A percentile compares a stretch with the other conserved stretches of the same genome.
Evolutionary conservation across 2,329 filamentous ascomycete genomes (phyloP).

Genomic region (Talaromyces marneffei): DNA sequence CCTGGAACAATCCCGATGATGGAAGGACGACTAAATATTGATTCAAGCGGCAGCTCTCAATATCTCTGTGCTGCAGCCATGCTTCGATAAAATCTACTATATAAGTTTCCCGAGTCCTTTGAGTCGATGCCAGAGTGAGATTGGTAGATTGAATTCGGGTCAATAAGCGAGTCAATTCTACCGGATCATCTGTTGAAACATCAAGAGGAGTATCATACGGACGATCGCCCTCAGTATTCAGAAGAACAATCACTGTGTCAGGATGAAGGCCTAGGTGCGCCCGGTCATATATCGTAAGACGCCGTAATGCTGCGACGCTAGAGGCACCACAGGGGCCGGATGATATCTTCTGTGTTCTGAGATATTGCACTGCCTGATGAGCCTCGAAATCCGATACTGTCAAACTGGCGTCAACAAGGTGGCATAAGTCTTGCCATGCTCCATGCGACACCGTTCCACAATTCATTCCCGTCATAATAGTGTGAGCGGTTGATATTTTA

Average conservation of each 20-base stretch:
- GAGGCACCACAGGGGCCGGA: constrained; percentile 61
- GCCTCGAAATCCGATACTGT: constrained; percentile 58
- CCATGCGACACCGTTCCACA: constrained; percentile 63
- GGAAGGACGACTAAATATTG: constrained; percentile 44
- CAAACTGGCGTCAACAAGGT: constrained; percentile 56
- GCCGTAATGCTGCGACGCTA: constrained; percentile 49
- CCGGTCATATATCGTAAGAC: constrained; percentile 32
- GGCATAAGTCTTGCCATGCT: constrained; percentile 57
- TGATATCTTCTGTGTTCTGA: constrained; percentile 44
- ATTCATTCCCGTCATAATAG: constrained; percentile 69
- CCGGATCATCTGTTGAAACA: constrained; percentile 40
- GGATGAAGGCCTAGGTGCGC: constrained; percentile 32
- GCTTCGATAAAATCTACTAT: constrained; percentile 45
- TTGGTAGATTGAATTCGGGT: constrained; percentile 49
- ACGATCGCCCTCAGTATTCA: constrained; percentile 58
- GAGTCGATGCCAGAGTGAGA: constrained; percentile 37
- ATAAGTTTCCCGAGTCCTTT: constrained; percentile 43
- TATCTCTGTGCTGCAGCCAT: constrained; percentile 49
- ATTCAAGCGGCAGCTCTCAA: constrained; percentile 48
- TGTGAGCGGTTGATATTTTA: constrained; percentile 50
- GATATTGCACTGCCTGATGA: constrained; percentile 53
- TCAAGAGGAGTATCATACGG: constrained; percentile 43
- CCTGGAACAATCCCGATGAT: constrained; percentile 47
- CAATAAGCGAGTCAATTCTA: constrained; percentile 41
- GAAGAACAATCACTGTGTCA: constrained; percentile 57